Percentiles rank a stretch among this genome's conserved stretches.
phyloP scores from a whole-genome alignment of 2,329 filamentous ascomycete genomes.

The Talaromyces sp. region DNA sequence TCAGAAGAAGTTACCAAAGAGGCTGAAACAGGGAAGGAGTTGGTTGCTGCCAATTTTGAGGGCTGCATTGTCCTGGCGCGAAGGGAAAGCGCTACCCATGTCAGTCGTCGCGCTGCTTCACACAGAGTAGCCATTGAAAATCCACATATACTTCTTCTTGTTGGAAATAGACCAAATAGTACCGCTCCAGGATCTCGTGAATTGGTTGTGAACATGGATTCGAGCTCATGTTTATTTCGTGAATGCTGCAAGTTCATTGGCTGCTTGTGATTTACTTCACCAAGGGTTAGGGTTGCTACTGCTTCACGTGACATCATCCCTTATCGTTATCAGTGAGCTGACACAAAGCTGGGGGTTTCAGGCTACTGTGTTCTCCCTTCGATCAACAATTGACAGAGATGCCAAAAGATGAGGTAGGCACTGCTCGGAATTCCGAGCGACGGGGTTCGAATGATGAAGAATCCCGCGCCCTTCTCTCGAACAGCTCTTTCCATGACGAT shows the following conservation, averaged over 20 bases:
- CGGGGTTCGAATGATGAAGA: conserved; percentile 31
- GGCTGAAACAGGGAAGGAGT: background rate
- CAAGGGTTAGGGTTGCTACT: conserved; percentile 18
- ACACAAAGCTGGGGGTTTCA: conserved; percentile 24
- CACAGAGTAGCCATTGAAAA: background rate
- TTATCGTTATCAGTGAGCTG: conserved; percentile 23
- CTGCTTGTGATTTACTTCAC: background rate
- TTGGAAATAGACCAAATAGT: too few relatives aligned
- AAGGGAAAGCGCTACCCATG: conserved; percentile 13
- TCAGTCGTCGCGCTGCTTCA: background rate
- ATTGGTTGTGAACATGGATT: background rate
- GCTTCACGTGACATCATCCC: conserved; percentile 24
- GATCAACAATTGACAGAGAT: conserved; percentile 35
- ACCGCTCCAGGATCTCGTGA: background rate
- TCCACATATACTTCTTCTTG: background rate
- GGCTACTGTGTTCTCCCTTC: conserved; percentile 20
- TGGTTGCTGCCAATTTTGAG: background rate
- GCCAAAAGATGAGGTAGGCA: conserved; percentile 38
- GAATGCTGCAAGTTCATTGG: background rate
- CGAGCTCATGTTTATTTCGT: background rate
- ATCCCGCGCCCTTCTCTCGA: conserved; percentile 33
- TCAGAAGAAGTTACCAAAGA: background rate
- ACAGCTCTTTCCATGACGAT: conserved; percentile 21
- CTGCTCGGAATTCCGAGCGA: conserved; percentile 32
- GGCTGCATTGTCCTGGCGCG: background rate